Percentiles rank a stretch among this genome's conserved stretches.
Conservation (phyloP, 2,329 filamentous ascomycete genomes). For the Annulohypoxylon truncatum region DNA sequence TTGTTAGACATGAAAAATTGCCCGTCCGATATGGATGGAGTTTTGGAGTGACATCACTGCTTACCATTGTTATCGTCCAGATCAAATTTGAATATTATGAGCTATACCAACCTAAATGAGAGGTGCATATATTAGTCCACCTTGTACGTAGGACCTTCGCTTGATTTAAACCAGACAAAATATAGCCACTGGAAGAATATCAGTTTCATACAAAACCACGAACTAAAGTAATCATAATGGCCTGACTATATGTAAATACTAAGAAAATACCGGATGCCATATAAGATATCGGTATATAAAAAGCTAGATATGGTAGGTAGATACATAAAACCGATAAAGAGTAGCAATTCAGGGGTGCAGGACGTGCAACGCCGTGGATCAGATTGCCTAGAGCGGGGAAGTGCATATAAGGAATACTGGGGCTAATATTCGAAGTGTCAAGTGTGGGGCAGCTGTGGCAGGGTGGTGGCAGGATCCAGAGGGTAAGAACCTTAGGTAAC, state of each 20-base stretch:
- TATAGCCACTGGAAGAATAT: not conserved
- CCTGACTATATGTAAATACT: not conserved
- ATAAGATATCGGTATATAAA: not conserved
- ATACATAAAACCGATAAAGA: slow-evolving; percentile 1
- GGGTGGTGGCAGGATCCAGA: not conserved
- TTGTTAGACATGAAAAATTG: slow-evolving; percentile 9
- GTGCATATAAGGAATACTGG: slow-evolving; percentile 19
- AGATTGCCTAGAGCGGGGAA: slow-evolving; percentile 17
- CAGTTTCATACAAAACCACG: too few relatives aligned
- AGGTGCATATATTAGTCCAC: not conserved
- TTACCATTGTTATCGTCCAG: not conserved
- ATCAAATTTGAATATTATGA: slow-evolving; percentile 1
- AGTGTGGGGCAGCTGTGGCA: slow-evolving; percentile 28
- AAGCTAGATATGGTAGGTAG: not conserved
- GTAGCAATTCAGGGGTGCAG: slow-evolving; percentile 19
- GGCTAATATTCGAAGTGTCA: not conserved
- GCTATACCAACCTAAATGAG: not conserved
- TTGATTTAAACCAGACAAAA: too few relatives aligned
- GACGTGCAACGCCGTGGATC: not conserved
- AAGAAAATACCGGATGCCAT: not conserved
- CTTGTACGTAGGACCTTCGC: too few relatives aligned
- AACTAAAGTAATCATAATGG: too few relatives aligned
- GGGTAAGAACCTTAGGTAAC: not conserved
- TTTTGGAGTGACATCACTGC: slow-evolving; percentile 31
- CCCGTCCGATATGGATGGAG: not conserved